Conservation (phyloP, 495 filamentous ascomycete genomes). For the Thozetella sp. region DNA sequence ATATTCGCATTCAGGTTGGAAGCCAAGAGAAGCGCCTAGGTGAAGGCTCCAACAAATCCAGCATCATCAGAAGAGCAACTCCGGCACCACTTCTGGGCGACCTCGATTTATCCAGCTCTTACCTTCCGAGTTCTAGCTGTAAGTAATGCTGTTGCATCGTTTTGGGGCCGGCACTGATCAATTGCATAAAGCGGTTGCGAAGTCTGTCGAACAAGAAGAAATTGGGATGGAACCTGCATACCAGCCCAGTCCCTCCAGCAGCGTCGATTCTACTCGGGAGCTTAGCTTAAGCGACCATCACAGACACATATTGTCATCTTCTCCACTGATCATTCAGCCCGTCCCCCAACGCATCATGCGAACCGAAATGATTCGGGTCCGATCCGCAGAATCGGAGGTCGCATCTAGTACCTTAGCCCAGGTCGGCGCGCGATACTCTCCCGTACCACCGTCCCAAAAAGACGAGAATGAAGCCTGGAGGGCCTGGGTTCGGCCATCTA, state of each 20-base stretch:
- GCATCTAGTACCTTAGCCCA: conserved; percentile 21
- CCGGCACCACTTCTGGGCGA: background rate
- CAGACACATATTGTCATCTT: background rate
- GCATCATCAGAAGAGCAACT: background rate
- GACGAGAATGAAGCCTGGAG: conserved; percentile 16
- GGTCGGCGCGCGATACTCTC: conserved; percentile 13
- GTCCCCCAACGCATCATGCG: background rate
- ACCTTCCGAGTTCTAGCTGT: background rate
- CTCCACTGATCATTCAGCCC: background rate
- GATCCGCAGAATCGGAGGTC: conserved; percentile 13
- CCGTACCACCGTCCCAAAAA: conserved; percentile 18
- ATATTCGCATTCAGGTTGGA: conserved; percentile 35
- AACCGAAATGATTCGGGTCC: background rate
- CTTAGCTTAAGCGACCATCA: background rate
- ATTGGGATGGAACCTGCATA: background rate
- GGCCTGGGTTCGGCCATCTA: conserved; percentile 17
- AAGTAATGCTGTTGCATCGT: background rate
- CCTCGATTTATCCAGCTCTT: background rate
- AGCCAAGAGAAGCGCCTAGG: conserved; percentile 33
- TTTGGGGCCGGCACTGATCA: too few relatives aligned
- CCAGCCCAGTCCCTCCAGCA: background rate
- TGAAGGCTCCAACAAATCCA: conserved; percentile 12
- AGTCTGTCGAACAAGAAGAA: too few relatives aligned
- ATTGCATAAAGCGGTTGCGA: too few relatives aligned
- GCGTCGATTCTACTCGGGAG: background rate